phyloP scores from a whole-genome alignment of 345 rosid genomes.

The Dipteronia dyeriana region DNA sequence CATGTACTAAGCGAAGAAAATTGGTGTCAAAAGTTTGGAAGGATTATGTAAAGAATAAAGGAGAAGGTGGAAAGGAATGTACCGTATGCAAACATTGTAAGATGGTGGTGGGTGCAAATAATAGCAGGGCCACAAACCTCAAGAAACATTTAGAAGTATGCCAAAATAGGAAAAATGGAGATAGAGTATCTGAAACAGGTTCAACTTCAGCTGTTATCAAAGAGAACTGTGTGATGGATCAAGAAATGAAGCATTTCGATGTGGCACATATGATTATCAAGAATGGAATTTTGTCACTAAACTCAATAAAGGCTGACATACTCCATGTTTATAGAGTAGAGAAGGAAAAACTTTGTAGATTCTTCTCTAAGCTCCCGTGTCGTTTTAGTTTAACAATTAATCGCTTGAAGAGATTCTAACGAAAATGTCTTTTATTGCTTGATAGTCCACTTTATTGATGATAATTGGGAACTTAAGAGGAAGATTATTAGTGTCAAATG shows the following conservation, averaged over 20 bases:
- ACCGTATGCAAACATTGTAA: background rate
- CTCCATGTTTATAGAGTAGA: background rate
- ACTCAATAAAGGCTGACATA: background rate
- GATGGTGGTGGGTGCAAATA: background rate
- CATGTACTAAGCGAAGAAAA: background rate
- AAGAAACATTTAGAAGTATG: background rate
- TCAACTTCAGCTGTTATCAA: background rate
- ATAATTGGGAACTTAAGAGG: background rate
- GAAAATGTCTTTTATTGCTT: background rate
- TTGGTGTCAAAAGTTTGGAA: background rate
- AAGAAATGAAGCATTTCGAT: background rate
- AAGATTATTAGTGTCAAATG: background rate
- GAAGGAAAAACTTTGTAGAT: background rate
- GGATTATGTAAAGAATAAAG: background rate
- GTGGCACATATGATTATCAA: background rate
- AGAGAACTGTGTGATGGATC: background rate
- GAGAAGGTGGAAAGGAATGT: background rate
- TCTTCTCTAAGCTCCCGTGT: background rate
- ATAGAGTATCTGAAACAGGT: background rate
- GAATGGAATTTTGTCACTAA: background rate
- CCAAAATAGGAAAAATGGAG: background rate
- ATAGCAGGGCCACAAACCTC: background rate
- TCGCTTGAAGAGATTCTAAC: background rate
- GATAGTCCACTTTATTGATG: conserved; percentile 2
- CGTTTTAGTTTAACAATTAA: background rate